Conservation (phyloP, 1,284 basidiomycete species). For the Blastosporella zonata region DNA sequence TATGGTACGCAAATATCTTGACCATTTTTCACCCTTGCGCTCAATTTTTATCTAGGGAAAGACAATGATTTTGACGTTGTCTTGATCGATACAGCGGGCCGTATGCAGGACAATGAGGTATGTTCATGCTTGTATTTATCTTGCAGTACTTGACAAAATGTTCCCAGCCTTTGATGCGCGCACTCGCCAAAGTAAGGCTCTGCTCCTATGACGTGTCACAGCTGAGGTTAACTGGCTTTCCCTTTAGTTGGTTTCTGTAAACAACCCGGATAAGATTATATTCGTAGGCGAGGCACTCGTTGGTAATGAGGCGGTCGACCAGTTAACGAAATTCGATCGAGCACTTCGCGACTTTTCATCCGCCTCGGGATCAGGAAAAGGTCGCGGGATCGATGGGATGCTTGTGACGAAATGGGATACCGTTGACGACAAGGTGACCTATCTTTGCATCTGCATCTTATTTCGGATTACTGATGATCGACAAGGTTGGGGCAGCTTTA, state of each 20-base stretch:
- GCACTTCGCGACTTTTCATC: slow-evolving; percentile 86
- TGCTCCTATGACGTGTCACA: neutral
- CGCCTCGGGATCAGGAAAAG: slow-evolving; percentile 60
- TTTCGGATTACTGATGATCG: slow-evolving; percentile 18
- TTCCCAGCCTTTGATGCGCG: slow-evolving; percentile 87
- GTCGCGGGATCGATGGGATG: slow-evolving; percentile 94
- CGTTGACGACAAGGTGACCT: slow-evolving; percentile 84
- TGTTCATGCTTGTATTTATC: slow-evolving; percentile 19
- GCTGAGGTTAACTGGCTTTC: slow-evolving; percentile 4
- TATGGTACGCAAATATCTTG: slow-evolving; percentile 57
- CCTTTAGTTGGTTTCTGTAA: slow-evolving; percentile 78
- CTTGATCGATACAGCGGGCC: slow-evolving; percentile 94
- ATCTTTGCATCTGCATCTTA: neutral
- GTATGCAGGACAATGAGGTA: slow-evolving; percentile 98
- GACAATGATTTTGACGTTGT: slow-evolving; percentile 92
- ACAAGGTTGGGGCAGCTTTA: slow-evolving; percentile 88
- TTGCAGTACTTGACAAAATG: slow-evolving; percentile 1
- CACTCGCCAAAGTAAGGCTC: slow-evolving; percentile 79
- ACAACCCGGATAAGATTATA: slow-evolving; percentile 93
- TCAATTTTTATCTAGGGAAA: slow-evolving; percentile 49
- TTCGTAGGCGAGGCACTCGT: slow-evolving; percentile 97
- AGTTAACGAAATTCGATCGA: slow-evolving; percentile 91
- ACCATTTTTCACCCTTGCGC: neutral
- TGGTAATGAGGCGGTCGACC: slow-evolving; percentile 96
- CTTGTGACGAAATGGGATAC: slow-evolving; percentile 97